Evolutionary conservation across 2,329 filamentous ascomycete genomes (phyloP).

Genomic region (Alternaria postmessia): DNA sequence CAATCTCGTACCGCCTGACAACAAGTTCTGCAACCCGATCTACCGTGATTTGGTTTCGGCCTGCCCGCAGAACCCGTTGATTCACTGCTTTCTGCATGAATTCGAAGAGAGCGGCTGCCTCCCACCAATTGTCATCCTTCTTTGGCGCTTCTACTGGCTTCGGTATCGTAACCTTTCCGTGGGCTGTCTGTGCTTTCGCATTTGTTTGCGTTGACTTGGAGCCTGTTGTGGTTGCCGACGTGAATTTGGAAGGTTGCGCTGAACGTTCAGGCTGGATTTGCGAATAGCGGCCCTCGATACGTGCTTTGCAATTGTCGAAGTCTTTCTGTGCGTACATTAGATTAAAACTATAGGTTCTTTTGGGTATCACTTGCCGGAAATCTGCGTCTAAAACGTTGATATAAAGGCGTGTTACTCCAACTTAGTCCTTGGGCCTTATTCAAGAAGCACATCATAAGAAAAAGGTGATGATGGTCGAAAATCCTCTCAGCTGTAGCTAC

Average conservation of each 20-base stretch:
- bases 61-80: constrained; percentile 38
- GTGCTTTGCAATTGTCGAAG: constrained; percentile 42
- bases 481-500: constrained; percentile 34
- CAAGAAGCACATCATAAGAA: constrained; percentile 57
- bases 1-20: constrained; percentile 49
- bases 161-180: constrained; percentile 13
- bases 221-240: constrained; percentile 11
- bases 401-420: constrained; percentile 56
- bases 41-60: constrained; percentile 43
- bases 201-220: constrained; percentile 11
- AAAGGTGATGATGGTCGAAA: constrained; percentile 51
- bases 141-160: constrained; percentile 34
- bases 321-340: constrained; percentile 34
- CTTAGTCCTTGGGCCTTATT: constrained; percentile 54
- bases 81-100: constrained; percentile 52
- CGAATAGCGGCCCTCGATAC: constrained; percentile 39
- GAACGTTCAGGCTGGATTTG: constrained; percentile 22
- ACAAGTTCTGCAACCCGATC: constrained; percentile 46
- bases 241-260: constrained; percentile 17
- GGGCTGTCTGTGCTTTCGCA: constrained; percentile 5
- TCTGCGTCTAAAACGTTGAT: constrained; percentile 49
- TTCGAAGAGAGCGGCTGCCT: constrained; percentile 48
- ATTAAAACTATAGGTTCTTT: background rate
- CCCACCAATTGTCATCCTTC: constrained; percentile 53
- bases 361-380: constrained; percentile 43